These are phyloP conservation scores for Thinopyrum elongatum DNA, from an alignment of 176 grass and related monocot genomes.

Conservation along the genomic window DNA sequence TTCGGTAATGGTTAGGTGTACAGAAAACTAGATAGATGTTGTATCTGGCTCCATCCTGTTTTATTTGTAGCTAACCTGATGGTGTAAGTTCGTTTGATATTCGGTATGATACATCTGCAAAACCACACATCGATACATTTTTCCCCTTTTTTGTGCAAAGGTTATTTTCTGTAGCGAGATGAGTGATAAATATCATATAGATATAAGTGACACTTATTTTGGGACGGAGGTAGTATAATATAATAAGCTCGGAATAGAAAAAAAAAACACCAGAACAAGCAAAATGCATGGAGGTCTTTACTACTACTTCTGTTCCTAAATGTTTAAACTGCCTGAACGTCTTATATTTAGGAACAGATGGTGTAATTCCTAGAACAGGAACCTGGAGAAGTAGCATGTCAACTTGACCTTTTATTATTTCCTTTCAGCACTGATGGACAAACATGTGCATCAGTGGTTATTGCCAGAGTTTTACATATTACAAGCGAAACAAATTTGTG, in stretches of 20 bases:
- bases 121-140: background rate
- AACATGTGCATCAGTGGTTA: conserved; percentile 3
- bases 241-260: background rate
- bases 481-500: conserved; percentile 6
- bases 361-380: background rate
- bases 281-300: background rate
- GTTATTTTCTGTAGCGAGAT: background rate
- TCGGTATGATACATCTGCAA: background rate
- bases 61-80: background rate
- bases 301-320: background rate
- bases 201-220: too few species aligned
- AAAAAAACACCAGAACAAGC: background rate
- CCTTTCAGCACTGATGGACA: background rate
- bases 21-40: background rate
- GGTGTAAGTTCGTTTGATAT: conserved; percentile 19
- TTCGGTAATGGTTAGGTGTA: background rate
- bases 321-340: too few species aligned
- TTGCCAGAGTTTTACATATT: conserved; percentile 26
- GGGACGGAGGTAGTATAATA: background rate
- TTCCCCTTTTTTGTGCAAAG: background rate
- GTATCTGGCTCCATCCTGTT: background rate
- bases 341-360: too few species aligned
- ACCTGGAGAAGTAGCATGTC: background rate
- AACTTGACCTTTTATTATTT: conserved; percentile 20
- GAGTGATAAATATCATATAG: background rate